Percentiles rank a stretch among this genome's conserved stretches.
Evolutionary conservation across 768 basidiomycete genomes (phyloP).

Genomic region (Suillus placidus): DNA sequence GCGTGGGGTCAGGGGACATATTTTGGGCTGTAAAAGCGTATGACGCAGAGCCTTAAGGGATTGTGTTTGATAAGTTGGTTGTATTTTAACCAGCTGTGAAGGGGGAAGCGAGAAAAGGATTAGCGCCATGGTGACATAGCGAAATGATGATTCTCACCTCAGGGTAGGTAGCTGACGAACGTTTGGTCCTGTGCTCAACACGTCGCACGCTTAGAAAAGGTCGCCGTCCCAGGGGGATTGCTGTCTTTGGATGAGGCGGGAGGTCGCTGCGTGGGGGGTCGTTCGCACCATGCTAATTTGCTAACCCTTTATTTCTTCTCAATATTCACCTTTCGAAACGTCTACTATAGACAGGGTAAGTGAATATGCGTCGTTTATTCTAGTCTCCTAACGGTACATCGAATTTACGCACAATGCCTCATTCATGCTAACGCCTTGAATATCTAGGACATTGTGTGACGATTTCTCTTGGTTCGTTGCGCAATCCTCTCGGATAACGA

Average conservation of each 20-base stretch:
- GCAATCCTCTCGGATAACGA: neutral
- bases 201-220: constrained; percentile 12
- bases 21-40: neutral
- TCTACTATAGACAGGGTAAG: neutral
- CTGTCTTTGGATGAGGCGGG: constrained; percentile 8
- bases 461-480: neutral
- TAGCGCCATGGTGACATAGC: constrained; percentile 16
- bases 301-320: neutral
- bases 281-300: neutral
- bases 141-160: constrained; percentile 10
- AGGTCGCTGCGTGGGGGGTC: constrained; percentile 2
- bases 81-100: constrained; percentile 10
- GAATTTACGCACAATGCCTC: neutral
- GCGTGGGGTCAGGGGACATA: constrained; percentile 27
- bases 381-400: neutral
- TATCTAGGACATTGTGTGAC: neutral
- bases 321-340: neutral
- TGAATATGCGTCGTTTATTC: neutral
- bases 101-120: constrained; percentile 16
- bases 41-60: constrained; percentile 8
- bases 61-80: constrained; percentile 7
- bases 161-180: constrained; percentile 8
- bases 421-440: neutral
- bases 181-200: constrained; percentile 12
- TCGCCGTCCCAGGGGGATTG: constrained; percentile 7